Percentiles rank a stretch among this genome's conserved stretches.
Evolutionary conservation across 352 stramenopile genomes (phyloP).

Genomic region (Globisporangium rhizosaccharum): DNA sequence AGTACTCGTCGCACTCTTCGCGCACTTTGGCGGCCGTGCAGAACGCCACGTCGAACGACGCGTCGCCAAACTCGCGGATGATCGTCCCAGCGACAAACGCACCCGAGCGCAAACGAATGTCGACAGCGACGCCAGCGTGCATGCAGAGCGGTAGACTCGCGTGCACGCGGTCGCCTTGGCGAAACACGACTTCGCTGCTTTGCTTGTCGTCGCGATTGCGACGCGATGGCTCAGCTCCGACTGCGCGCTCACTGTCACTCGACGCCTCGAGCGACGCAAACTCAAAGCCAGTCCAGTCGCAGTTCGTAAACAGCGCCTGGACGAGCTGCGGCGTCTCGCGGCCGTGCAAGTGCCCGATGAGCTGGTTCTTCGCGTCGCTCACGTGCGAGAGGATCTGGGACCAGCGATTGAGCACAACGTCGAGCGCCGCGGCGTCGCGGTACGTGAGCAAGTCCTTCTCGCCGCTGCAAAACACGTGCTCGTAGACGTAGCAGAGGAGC

Average conservation of each 20-base stretch:
- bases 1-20: constrained; percentile 34
- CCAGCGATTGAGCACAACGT: constrained; percentile 49
- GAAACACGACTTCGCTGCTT: constrained; percentile 18
- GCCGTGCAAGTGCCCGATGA: constrained; percentile 54
- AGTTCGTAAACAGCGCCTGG: constrained; percentile 44
- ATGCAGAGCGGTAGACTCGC: constrained; percentile 27
- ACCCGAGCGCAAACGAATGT: constrained; percentile 26
- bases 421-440: constrained; percentile 37
- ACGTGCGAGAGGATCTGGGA: constrained; percentile 40
- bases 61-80: constrained; percentile 29
- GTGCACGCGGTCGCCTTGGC: constrained; percentile 25
- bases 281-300: constrained; percentile 66
- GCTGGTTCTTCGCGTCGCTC: constrained; percentile 49
- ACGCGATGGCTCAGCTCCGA: neutral
- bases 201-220: neutral
- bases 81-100: constrained; percentile 42
- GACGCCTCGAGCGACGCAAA: constrained; percentile 13
- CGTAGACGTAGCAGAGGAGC: constrained; percentile 50
- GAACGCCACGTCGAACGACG: constrained; percentile 39
- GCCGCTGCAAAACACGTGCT: constrained; percentile 43
- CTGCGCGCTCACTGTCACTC: neutral
- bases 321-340: constrained; percentile 57
- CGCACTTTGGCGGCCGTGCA: constrained; percentile 28
- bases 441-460: constrained; percentile 51
- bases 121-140: constrained; percentile 39